Evolutionary conservation across 768 basidiomycete species (phyloP).

Genomic region (Pleurotus tuber-regium): DNA sequence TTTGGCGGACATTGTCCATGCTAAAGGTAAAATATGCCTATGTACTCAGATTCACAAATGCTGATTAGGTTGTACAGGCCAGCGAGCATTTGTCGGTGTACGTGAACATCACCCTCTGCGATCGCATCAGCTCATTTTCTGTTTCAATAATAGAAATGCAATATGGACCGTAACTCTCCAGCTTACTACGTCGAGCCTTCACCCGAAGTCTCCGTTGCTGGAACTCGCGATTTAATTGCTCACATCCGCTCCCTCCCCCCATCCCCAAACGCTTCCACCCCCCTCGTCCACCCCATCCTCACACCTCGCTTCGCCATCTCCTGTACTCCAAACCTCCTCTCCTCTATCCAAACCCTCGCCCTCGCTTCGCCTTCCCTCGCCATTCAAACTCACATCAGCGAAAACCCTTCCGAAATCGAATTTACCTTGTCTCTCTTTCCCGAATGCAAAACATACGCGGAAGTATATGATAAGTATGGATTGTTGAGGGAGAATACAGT

Average conservation of each 20-base stretch:
- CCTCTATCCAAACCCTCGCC: conserved; percentile 60
- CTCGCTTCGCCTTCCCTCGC: conserved; percentile 55
- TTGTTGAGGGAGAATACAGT: conserved; percentile 80
- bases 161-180: conserved; percentile 79
- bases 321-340: conserved; percentile 71
- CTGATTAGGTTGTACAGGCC: conserved; percentile 41
- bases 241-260: conserved; percentile 60
- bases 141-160: conserved; percentile 65
- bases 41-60: neutral
- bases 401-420: conserved; percentile 73
- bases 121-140: neutral
- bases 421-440: conserved; percentile 70
- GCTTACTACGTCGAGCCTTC: conserved; percentile 69
- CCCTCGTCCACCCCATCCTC: conserved; percentile 84
- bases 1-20: conserved; percentile 72
- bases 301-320: conserved; percentile 97
- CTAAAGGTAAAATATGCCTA: conserved; percentile 43
- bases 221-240: conserved; percentile 62
- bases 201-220: conserved; percentile 51
- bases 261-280: conserved; percentile 34
- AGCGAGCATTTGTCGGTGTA: conserved; percentile 85
- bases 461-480: conserved; percentile 76
- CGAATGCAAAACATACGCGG: conserved; percentile 62
- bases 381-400: conserved; percentile 93
- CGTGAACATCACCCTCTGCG: conserved; percentile 21